Conservation (phyloP, 140 eudicot species). For the Erigeron philadelphicus region DNA sequence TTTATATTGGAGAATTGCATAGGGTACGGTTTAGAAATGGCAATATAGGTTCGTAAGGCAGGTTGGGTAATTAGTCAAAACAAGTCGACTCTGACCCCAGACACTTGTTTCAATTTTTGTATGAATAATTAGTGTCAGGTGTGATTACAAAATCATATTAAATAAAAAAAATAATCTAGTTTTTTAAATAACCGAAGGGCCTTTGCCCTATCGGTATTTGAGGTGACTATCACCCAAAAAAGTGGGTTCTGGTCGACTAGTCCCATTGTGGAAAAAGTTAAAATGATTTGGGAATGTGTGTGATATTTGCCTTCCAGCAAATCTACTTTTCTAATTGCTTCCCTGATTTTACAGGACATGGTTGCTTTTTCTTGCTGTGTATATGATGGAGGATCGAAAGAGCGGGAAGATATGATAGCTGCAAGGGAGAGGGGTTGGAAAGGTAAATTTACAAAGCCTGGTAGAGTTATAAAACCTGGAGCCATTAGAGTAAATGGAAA, state of each 20-base stretch:
- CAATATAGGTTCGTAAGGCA: not conserved
- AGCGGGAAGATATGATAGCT: conserved; percentile 77
- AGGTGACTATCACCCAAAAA: not conserved
- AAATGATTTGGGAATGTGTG: too few relatives aligned
- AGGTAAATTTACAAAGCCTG: conserved; percentile 85
- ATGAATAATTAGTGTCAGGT: too few relatives aligned
- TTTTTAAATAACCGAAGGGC: not conserved
- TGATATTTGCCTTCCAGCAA: too few relatives aligned
- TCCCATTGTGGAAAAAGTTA: too few relatives aligned
- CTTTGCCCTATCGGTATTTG: not conserved
- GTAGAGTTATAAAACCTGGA: conserved; percentile 80
- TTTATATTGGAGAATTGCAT: not conserved
- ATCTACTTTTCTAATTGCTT: not conserved
- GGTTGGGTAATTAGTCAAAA: not conserved
- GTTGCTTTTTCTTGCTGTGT: conserved; percentile 96
- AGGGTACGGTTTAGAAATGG: not conserved
- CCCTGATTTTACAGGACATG: conserved; percentile 60
- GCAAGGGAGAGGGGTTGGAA: conserved; percentile 99
- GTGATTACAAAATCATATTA: not conserved
- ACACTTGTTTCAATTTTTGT: too few relatives aligned
- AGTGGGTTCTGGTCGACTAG: too few relatives aligned
- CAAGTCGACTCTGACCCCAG: too few relatives aligned
- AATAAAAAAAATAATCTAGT: not conserved
- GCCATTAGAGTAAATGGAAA: conserved; percentile 78
- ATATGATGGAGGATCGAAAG: conserved; percentile 78